Conservation (phyloP, 2,329 filamentous ascomycete species). For the Diaporthe vaccinii region DNA sequence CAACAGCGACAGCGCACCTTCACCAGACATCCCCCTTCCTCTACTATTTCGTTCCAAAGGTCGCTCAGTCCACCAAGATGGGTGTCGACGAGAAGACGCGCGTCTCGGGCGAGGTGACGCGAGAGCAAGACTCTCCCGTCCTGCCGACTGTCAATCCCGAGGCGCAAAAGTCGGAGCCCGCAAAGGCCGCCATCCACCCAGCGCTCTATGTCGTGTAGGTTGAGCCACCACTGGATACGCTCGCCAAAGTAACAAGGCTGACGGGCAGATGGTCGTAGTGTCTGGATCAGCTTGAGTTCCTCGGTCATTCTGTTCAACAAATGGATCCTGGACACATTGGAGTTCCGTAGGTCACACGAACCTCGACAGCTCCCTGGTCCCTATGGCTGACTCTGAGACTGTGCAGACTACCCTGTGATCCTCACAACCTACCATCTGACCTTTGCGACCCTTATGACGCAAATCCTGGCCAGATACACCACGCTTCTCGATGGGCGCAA, state of each 20-base stretch:
- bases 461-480: constrained; percentile 91
- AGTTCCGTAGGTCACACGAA: constrained; percentile 76
- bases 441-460: constrained; percentile 95
- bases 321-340: constrained; percentile 89
- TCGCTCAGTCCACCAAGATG: constrained; percentile 60
- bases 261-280: constrained; percentile 62
- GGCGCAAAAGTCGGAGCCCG: constrained; percentile 76
- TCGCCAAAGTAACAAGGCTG: background rate
- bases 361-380: background rate
- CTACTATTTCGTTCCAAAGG: background rate
- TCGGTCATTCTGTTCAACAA: constrained; percentile 99
- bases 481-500: constrained; percentile 92
- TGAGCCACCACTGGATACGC: background rate
- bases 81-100: constrained; percentile 84
- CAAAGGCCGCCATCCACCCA: constrained; percentile 79
- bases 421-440: constrained; percentile 96
- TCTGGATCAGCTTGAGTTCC: constrained; percentile 93
- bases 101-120: constrained; percentile 81
- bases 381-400: constrained; percentile 46
- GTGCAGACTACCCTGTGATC: constrained; percentile 78
- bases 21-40: constrained; percentile 15
- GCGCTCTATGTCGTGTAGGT: constrained; percentile 85
- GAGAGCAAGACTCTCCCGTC: constrained; percentile 71
- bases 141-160: constrained; percentile 86
- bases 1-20: constrained; percentile 14